Conservation (phyloP, 2,329 filamentous ascomycete species). For the Periconia macrospinosa region DNA sequence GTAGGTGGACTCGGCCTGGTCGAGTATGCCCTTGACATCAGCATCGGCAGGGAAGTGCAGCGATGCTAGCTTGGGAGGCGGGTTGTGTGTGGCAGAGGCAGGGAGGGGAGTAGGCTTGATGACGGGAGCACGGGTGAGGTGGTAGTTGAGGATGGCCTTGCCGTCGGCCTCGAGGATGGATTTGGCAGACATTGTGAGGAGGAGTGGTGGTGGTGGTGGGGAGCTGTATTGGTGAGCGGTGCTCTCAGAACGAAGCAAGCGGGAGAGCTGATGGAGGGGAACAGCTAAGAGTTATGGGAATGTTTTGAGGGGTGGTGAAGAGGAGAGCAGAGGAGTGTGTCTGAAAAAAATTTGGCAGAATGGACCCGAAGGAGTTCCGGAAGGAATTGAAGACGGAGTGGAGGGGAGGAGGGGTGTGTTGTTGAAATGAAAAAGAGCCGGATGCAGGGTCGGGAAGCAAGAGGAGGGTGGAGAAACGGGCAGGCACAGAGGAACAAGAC, state of each 20-base stretch:
- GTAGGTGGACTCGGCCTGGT: slow-evolving; percentile 95
- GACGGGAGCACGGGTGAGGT: slow-evolving; percentile 93
- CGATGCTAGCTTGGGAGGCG: slow-evolving; percentile 85
- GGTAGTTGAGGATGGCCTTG: slow-evolving; percentile 99
- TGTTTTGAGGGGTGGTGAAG: slow-evolving; percentile 12
- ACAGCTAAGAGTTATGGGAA: background rate
- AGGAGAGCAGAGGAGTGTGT: slow-evolving; percentile 14
- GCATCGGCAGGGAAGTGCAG: slow-evolving; percentile 91
- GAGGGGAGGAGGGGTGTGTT: slow-evolving; percentile 1
- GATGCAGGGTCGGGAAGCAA: slow-evolving; percentile 17
- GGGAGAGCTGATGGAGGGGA: background rate
- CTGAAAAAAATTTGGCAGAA: slow-evolving; percentile 14
- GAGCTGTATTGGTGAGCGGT: slow-evolving; percentile 26
- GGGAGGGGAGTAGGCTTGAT: slow-evolving; percentile 98
- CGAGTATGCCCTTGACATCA: slow-evolving; percentile 78
- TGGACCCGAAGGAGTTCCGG: slow-evolving; percentile 18
- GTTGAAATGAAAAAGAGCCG: slow-evolving; percentile 24
- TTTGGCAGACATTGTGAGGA: slow-evolving; percentile 82
- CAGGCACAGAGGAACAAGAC: slow-evolving; percentile 17
- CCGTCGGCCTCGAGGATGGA: slow-evolving; percentile 98
- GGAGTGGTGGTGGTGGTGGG: slow-evolving; percentile 24
- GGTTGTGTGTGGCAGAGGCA: slow-evolving; percentile 81
- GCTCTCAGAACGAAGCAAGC: background rate
- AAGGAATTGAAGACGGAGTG: slow-evolving; percentile 12
- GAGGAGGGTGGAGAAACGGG: slow-evolving; percentile 10